Conservation (phyloP, 352 stramenopile species). For the Phytopythium ostracodes region DNA sequence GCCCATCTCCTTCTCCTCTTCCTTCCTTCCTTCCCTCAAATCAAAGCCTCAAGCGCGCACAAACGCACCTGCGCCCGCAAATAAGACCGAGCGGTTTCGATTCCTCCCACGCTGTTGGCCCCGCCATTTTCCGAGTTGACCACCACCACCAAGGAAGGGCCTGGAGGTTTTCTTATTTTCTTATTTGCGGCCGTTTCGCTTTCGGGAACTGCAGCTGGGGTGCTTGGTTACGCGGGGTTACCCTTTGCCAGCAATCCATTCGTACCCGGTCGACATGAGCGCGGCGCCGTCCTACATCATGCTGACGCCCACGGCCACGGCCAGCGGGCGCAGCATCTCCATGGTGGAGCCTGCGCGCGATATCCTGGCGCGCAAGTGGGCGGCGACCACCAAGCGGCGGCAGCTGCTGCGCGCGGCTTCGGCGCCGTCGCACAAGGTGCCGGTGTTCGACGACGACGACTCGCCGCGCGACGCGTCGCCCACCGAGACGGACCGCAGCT, state of each 20-base stretch:
- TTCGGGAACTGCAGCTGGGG: too few relatives aligned
- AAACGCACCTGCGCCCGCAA: background rate
- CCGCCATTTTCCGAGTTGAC: background rate
- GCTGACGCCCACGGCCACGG: conserved; percentile 41
- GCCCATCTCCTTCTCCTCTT: background rate
- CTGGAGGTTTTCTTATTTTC: background rate
- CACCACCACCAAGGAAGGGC: background rate
- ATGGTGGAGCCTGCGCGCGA: conserved; percentile 28
- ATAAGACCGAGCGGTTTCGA: background rate
- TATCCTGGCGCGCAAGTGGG: conserved; percentile 41
- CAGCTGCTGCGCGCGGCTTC: conserved; percentile 23
- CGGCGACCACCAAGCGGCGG: conserved; percentile 25
- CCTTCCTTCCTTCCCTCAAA: background rate
- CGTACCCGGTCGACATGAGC: conserved; percentile 7
- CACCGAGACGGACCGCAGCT: conserved; percentile 41
- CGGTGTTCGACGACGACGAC: conserved; percentile 9
- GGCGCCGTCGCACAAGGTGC: conserved; percentile 14
- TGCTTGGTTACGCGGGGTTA: background rate
- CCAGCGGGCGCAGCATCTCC: conserved; percentile 10
- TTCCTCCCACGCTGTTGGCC: background rate
- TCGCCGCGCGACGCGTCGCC: conserved; percentile 22
- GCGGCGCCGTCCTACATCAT: conserved; percentile 36
- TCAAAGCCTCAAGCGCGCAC: background rate
- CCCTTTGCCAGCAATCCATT: background rate
- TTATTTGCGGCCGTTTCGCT: background rate